These are phyloP conservation scores for Dictyostelium firmibasis DNA, from an alignment of 78 protist species.

Conservation along the genomic window DNA sequence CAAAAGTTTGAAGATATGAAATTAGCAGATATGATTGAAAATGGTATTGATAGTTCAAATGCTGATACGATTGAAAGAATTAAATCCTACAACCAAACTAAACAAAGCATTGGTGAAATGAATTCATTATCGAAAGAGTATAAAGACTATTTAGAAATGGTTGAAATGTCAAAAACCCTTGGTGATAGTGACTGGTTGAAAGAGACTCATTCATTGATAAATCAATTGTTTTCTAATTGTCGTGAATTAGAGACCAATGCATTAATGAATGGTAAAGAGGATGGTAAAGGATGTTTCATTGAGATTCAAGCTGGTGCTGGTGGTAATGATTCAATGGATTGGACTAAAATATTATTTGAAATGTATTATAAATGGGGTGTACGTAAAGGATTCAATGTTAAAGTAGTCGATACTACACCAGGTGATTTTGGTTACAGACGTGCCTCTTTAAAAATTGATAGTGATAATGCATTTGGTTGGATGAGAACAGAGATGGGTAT, in stretches of 20 bases:
- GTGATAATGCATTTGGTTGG: conserved; percentile 67
- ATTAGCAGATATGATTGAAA: neutral
- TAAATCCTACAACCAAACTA: neutral
- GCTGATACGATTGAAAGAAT: neutral
- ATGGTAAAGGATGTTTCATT: neutral
- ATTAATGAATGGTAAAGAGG: conserved; percentile 20
- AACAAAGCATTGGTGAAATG: neutral
- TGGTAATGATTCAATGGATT: conserved; percentile 73
- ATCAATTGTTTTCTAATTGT: neutral
- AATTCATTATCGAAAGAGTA: neutral
- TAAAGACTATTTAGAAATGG: neutral
- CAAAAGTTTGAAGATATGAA: neutral
- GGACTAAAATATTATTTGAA: conserved; percentile 34
- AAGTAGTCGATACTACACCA: neutral
- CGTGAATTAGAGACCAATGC: neutral
- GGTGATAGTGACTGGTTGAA: neutral
- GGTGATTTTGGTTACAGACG: conserved; percentile 66
- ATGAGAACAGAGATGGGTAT: conserved; percentile 89
- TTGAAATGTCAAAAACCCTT: neutral
- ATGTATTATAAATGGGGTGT: conserved; percentile 64
- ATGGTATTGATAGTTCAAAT: neutral
- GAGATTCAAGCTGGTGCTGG: conserved; percentile 80
- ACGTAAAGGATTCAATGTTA: neutral
- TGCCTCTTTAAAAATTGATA: conserved; percentile 17
- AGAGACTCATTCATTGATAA: neutral